Conservation (phyloP, 495 filamentous ascomycete genomes). For the Rusavskia elegans region DNA sequence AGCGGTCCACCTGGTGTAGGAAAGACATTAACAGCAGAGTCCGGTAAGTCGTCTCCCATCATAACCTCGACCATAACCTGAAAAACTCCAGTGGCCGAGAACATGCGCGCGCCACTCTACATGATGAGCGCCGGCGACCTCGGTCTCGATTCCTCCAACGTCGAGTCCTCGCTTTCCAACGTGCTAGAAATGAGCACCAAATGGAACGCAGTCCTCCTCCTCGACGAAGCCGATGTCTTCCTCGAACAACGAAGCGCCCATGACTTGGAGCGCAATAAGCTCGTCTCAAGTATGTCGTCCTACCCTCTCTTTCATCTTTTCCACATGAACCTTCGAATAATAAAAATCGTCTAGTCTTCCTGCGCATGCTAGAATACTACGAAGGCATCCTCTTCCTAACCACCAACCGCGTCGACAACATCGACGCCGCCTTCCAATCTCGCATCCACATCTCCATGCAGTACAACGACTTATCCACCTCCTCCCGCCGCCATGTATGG, state of each 20-base stretch:
- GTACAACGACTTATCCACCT: constrained; percentile 20
- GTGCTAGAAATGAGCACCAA: constrained; percentile 13
- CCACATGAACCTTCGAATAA: not conserved
- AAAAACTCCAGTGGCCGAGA: constrained; percentile 5
- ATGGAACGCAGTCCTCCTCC: constrained; percentile 27
- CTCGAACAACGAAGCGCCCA: constrained; percentile 31
- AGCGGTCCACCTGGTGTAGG: constrained; percentile 26
- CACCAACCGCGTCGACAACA: constrained; percentile 25
- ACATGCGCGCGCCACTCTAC: constrained; percentile 8
- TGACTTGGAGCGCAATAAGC: constrained; percentile 37
- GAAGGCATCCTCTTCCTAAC: constrained; percentile 22
- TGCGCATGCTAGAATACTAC: constrained; percentile 22
- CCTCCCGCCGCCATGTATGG: constrained; percentile 8
- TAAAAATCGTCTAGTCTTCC: constrained; percentile 11
- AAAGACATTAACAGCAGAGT: constrained; percentile 27
- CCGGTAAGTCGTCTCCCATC: constrained; percentile 2
- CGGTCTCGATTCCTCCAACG: constrained; percentile 4
- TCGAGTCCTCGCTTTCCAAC: constrained; percentile 9
- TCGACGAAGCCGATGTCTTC: constrained; percentile 58
- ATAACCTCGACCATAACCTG: not conserved
- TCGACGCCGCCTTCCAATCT: constrained; percentile 28
- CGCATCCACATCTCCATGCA: constrained; percentile 28
- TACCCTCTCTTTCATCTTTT: not conserved
- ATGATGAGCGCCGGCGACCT: constrained; percentile 14
- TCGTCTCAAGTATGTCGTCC: constrained; percentile 24